Percentiles rank a stretch among this genome's conserved stretches.
Conservation (phyloP, 352 stramenopile genomes). For the Blastocystis sp. region DNA sequence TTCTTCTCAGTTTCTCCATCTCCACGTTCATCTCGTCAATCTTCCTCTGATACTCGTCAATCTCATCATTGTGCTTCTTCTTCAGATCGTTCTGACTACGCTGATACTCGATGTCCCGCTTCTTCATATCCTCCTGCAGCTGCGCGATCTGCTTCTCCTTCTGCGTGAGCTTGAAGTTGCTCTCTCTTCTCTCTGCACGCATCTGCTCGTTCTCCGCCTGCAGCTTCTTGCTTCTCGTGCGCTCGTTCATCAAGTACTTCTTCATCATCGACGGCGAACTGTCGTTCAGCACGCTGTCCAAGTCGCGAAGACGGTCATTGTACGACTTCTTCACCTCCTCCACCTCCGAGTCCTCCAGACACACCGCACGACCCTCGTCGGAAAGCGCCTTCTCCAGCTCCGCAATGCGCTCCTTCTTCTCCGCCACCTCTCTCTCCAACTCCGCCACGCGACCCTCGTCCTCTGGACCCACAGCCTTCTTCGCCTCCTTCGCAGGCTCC, state of each 20-base stretch:
- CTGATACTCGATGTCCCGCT: neutral
- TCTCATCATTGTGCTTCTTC: neutral
- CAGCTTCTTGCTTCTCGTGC: neutral
- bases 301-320: neutral
- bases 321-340: constrained; percentile 17
- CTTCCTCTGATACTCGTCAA: constrained; percentile 9
- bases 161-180: neutral
- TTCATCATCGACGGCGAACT: neutral
- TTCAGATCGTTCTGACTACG: neutral
- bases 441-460: neutral
- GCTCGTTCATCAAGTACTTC: neutral
- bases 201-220: neutral
- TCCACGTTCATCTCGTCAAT: neutral
- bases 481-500: neutral
- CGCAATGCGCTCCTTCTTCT: constrained; percentile 9
- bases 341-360: neutral
- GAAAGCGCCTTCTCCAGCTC: neutral
- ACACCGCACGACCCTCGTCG: neutral
- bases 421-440: constrained; percentile 11
- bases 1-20: neutral
- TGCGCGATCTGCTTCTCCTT: constrained; percentile 29
- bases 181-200: constrained; percentile 7
- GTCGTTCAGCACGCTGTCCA: neutral
- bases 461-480: neutral
- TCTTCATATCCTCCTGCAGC: neutral